These are phyloP conservation scores for Kwoniella mangroviensis DNA, from an alignment of 768 basidiomycete genomes.

Conservation along the genomic window DNA sequence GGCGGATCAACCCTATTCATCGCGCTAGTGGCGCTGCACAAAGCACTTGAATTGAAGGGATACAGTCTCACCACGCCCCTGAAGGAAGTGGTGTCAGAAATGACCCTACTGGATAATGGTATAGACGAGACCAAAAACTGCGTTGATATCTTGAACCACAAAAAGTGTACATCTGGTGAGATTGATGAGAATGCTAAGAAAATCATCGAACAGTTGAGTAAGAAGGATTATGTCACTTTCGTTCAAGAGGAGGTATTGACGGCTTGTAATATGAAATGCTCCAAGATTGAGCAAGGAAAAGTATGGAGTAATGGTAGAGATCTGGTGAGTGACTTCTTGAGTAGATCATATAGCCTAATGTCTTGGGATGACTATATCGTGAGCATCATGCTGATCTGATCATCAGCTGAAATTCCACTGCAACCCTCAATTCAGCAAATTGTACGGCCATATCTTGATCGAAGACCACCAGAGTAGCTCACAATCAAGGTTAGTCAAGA, in stretches of 20 bases:
- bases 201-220: background rate
- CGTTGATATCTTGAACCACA: background rate
- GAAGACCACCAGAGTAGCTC: too few relatives aligned
- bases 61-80: background rate
- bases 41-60: background rate
- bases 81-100: background rate
- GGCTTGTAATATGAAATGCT: background rate
- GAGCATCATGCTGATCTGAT: too few relatives aligned
- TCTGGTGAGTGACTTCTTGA: background rate
- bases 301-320: conserved; percentile 2
- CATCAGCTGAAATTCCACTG: too few relatives aligned
- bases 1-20: background rate
- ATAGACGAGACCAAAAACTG: background rate
- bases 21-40: background rate
- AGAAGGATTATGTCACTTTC: background rate
- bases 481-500: background rate
- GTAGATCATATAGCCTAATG: too few relatives aligned
- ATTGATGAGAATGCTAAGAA: background rate
- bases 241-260: background rate
- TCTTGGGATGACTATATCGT: too few relatives aligned
- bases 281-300: background rate
- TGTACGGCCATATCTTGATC: too few relatives aligned
- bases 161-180: background rate
- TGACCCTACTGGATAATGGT: background rate
- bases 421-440: too few relatives aligned